phyloP scores from a whole-genome alignment of 257 asterid species.

The Penstemon eatonii region DNA sequence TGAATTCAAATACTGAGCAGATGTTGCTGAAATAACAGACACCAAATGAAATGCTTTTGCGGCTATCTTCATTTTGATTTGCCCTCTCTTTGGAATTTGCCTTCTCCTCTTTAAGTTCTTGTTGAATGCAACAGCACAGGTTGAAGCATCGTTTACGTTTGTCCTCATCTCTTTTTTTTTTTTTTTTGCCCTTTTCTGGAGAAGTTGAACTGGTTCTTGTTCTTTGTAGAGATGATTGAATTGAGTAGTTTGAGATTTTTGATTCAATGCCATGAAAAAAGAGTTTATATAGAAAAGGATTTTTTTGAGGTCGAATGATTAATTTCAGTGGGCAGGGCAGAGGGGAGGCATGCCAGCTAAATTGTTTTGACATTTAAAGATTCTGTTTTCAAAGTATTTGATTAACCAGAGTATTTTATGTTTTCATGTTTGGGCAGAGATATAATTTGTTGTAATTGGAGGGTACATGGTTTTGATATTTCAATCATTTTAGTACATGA shows the following conservation, averaged over 20 bases:
- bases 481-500: not conserved
- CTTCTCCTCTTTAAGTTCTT: slow-evolving; percentile 27
- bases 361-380: slow-evolving; percentile 29
- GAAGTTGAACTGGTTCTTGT: not conserved
- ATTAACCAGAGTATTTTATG: not conserved
- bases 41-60: slow-evolving; percentile 53
- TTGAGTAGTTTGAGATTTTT: not conserved
- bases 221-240: not conserved
- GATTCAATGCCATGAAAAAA: slow-evolving; percentile 7
- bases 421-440: not conserved
- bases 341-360: slow-evolving; percentile 46
- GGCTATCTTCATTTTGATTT: slow-evolving; percentile 60
- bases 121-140: slow-evolving; percentile 19
- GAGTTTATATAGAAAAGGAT: slow-evolving; percentile 23
- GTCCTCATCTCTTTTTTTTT: slow-evolving; percentile 27
- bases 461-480: not conserved
- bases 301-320: slow-evolving; percentile 34
- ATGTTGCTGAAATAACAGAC: slow-evolving; percentile 33
- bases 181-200: not conserved
- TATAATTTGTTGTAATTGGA: not conserved
- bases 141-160: slow-evolving; percentile 33
- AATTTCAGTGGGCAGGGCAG: not conserved
- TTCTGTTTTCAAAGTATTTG: slow-evolving; percentile 8
- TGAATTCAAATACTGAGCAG: slow-evolving; percentile 24
- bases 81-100: slow-evolving; percentile 50